Conservation (phyloP, 2,329 filamentous ascomycete species). For the Venturia aucupariae region DNA sequence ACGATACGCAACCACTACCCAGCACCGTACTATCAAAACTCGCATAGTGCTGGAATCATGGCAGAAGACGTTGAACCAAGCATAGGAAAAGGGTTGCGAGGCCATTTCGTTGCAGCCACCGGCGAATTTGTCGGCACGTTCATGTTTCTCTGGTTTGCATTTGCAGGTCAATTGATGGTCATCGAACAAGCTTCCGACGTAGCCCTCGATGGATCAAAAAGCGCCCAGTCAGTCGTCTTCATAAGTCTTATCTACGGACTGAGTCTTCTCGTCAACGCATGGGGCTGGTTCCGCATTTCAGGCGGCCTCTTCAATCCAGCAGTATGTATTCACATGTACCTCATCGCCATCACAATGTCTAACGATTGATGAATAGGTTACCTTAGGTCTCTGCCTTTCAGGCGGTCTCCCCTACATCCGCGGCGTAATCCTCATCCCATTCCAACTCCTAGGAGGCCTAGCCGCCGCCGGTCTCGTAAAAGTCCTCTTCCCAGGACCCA, state of each 20-base stretch:
- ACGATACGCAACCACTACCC: neutral
- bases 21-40: neutral
- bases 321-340: slow-evolving; percentile 20
- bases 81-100: slow-evolving; percentile 15
- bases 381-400: slow-evolving; percentile 29
- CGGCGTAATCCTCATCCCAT: slow-evolving; percentile 24
- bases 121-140: slow-evolving; percentile 38
- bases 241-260: slow-evolving; percentile 21
- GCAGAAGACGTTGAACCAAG: neutral
- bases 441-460: slow-evolving; percentile 27
- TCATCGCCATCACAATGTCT: slow-evolving; percentile 14
- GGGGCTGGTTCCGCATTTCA: slow-evolving; percentile 13
- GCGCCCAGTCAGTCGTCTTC: slow-evolving; percentile 25
- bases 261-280: slow-evolving; percentile 12
- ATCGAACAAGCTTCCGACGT: slow-evolving; percentile 16
- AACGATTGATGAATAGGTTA: slow-evolving; percentile 19
- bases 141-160: slow-evolving; percentile 36
- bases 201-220: neutral
- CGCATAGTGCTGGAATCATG: neutral
- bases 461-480: slow-evolving; percentile 34
- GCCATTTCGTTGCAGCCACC: slow-evolving; percentile 37
- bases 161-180: slow-evolving; percentile 32
- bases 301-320: slow-evolving; percentile 23
- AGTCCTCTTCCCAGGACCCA: slow-evolving; percentile 35
- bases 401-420: slow-evolving; percentile 26